These are phyloP conservation scores for Pleurozium schreberi DNA, from an alignment of 225 moss, liverwort and hornwort genomes.

Conservation along the genomic window DNA sequence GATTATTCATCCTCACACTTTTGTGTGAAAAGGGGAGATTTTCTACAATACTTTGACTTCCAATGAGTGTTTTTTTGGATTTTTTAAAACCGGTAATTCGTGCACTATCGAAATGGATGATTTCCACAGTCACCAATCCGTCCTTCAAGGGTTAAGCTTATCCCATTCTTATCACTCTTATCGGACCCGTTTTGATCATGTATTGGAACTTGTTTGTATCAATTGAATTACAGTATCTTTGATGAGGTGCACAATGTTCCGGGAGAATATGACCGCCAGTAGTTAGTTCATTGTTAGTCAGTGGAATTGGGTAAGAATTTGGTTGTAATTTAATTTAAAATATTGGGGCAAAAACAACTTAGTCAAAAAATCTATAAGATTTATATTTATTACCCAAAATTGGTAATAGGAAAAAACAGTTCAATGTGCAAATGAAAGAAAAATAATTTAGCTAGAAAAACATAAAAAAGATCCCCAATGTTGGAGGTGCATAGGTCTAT, in stretches of 20 bases:
- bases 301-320: neutral
- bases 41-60: too few species aligned
- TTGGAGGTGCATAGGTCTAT: neutral
- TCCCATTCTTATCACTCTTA: neutral
- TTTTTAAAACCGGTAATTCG: too few species aligned
- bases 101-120: too few species aligned
- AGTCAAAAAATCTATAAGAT: neutral
- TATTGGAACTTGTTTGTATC: neutral
- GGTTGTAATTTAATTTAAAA: neutral
- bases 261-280: accelerated
- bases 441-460: neutral
- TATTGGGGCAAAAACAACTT: accelerated
- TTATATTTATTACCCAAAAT: neutral
- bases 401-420: neutral
- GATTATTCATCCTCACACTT: too few species aligned
- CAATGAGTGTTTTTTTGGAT: too few species aligned
- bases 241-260: neutral
- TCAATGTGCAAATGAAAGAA: too few species aligned
- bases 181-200: neutral
- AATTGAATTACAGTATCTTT: neutral
- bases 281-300: neutral
- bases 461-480: accelerated
- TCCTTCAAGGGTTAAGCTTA: too few species aligned
- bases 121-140: too few species aligned
- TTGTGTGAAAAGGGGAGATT: too few species aligned